Evolutionary conservation across 208 protist species (phyloP), one percentile per base, ranked within the genome.

Genomic region (Leishmania gerbilli): DNA sequence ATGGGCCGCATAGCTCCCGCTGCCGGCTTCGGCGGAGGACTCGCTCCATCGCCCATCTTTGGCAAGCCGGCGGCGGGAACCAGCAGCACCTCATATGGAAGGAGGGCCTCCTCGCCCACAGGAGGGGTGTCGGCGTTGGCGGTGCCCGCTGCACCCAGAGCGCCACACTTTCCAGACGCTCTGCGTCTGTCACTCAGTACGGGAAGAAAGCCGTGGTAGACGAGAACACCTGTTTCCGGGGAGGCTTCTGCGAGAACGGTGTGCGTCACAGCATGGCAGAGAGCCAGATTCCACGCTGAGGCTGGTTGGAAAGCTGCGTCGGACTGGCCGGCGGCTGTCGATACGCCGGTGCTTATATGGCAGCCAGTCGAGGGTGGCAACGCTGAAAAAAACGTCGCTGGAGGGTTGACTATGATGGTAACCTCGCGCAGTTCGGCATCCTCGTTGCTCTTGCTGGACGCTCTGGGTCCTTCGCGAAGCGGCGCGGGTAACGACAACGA

Each of bases 121-220:
- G 47, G 6, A 7, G 31, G 13, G 5, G 56, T n/a, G 51, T 42
- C 58, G 1, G 49, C 19, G 37, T 19, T 7, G 21, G 53, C 58
- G n/a, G 1, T 62, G 34, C 60, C 19, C 8, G 27, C 49, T 11
- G 74, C n/a, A 40, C 51, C 15, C 62, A 68, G 17, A 45, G 15
- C 45, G 55, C 3, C 45, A 49, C 17, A 42, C 71, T 68, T 21
- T 34, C 34, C 45, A 27, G 64, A 31, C 13, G 69, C 65, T 15
- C 5, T 27, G 49, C n/a, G 76, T 21, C 40, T 67, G 40, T 77
- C 56, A 24, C 62, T 21, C 34, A 55, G 21, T 15, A 82, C 27
- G 2, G 82, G 82, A 31, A 86, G 78, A 49, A 86, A 86, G 78
- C 76, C 53, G 60, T 68, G 82, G 47, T 86, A 86, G 53, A 67